These are phyloP conservation scores for Babesia bovis DNA, from an alignment of 169 alveolate genomes.

Conservation along the genomic window DNA sequence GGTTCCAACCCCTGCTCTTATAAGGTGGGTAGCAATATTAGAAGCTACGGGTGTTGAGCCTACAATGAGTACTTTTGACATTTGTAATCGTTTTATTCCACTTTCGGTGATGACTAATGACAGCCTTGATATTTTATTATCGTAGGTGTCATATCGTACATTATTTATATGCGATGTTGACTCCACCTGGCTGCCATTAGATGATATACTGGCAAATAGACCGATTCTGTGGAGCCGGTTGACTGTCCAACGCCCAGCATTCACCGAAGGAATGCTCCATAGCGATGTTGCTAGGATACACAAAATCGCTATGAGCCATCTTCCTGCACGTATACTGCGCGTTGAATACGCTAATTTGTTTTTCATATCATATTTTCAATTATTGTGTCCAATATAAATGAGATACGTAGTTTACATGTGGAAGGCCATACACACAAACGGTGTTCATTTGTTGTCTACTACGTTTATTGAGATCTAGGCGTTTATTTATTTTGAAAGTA, in stretches of 20 bases:
- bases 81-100: conserved; percentile 29
- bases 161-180: not conserved
- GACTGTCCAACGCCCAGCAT: not conserved
- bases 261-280: not conserved
- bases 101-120: conserved; percentile 36
- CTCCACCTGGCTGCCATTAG: not conserved
- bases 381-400: not conserved
- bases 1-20: conserved; percentile 48
- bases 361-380: not conserved
- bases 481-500: conserved; percentile 26
- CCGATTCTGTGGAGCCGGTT: not conserved
- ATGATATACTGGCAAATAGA: not conserved
- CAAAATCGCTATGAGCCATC: not conserved
- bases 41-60: conserved; percentile 52
- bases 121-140: conserved; percentile 30
- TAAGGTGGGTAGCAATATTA: conserved; percentile 50
- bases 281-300: not conserved
- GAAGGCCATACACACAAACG: conserved; percentile 36
- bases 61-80: conserved; percentile 48
- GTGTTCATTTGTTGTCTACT: no score
- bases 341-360: not conserved
- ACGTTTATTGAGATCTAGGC: not conserved
- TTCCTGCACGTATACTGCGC: not conserved
- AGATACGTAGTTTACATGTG: not conserved
- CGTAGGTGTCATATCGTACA: conserved; percentile 12